These are phyloP conservation scores for Phytophthora capsici DNA, from an alignment of 352 stramenopile genomes.

Conservation along the genomic window DNA sequence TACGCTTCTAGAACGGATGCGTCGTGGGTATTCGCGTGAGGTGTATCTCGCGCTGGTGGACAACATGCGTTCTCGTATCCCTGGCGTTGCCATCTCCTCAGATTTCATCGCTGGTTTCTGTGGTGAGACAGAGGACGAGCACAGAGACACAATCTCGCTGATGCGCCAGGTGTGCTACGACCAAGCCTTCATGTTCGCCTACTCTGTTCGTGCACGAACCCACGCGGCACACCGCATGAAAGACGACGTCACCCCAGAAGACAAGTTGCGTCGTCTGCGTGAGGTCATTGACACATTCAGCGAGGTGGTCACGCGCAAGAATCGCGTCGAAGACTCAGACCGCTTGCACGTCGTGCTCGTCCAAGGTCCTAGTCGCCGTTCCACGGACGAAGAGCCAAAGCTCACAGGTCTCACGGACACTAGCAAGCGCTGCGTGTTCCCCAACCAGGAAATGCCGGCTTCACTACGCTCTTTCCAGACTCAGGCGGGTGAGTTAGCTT, in stretches of 20 bases:
- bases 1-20: conserved; percentile 91
- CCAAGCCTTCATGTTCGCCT: conserved; percentile 99
- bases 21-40: conserved; percentile 96
- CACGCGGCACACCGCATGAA: conserved; percentile 95
- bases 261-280: conserved; percentile 95
- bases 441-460: conserved; percentile 56
- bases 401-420: conserved; percentile 89
- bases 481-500: conserved; percentile 41
- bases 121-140: conserved; percentile 98
- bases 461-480: conserved; percentile 58
- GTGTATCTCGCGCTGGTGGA: conserved; percentile 97
- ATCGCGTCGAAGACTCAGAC: conserved; percentile 91
- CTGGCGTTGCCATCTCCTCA: conserved; percentile 90
- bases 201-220: conserved; percentile 96
- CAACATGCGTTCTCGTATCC: conserved; percentile 87
- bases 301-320: conserved; percentile 91
- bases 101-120: conserved; percentile 99
- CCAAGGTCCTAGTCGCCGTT: conserved; percentile 92
- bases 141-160: conserved; percentile 93
- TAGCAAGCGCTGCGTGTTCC: conserved; percentile 91
- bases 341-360: conserved; percentile 96
- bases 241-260: conserved; percentile 94
- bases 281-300: conserved; percentile 97
- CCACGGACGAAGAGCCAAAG: conserved; percentile 70
- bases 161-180: conserved; percentile 93